Evolutionary conservation across 139 green algal genomes (phyloP).

Genomic region (Edaphochlamys debaryana): DNA sequence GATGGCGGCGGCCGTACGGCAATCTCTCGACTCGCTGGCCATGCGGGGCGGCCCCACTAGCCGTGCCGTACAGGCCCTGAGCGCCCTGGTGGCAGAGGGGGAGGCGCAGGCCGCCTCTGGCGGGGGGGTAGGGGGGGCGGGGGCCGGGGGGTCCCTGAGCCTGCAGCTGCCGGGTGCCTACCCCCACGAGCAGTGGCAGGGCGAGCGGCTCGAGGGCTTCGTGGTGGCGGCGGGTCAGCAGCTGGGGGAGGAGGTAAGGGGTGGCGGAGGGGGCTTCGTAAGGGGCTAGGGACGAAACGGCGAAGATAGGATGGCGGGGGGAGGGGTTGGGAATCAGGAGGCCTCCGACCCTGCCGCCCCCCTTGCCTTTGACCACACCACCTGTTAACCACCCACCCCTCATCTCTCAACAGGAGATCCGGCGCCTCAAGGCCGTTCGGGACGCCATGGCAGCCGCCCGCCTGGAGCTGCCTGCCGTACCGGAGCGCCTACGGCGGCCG

Average conservation of each 20-base stretch:
- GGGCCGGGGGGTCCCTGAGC: too few relatives aligned
- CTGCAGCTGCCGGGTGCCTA: slow-evolving; percentile 63
- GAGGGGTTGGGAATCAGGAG: too few relatives aligned
- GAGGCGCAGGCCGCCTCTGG: slow-evolving; percentile 7
- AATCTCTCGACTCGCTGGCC: slow-evolving; percentile 54
- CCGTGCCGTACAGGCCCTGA: slow-evolving; percentile 10
- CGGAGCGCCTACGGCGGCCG: slow-evolving; percentile 7
- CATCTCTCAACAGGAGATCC: not conserved
- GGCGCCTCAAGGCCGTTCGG: slow-evolving; percentile 7
- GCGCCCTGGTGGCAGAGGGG: not conserved
- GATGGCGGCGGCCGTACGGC: slow-evolving; percentile 31
- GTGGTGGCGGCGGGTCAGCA: slow-evolving; percentile 62
- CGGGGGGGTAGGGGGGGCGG: too few relatives aligned
- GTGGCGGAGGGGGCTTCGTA: too few relatives aligned
- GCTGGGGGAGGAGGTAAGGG: not conserved
- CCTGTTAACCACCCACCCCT: not conserved
- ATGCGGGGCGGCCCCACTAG: slow-evolving; percentile 52
- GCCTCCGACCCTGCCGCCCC: too few relatives aligned
- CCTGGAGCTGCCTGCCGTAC: slow-evolving; percentile 27
- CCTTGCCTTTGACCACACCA: too few relatives aligned
- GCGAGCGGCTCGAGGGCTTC: slow-evolving; percentile 65
- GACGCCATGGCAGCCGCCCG: slow-evolving; percentile 19
- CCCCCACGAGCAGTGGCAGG: slow-evolving; percentile 71
- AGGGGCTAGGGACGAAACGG: too few relatives aligned
- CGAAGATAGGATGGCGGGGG: too few relatives aligned